Percentiles rank a stretch among this genome's conserved stretches.
Evolutionary conservation across 1,284 basidiomycete species (phyloP).

Genomic region (Irpex sp.): DNA sequence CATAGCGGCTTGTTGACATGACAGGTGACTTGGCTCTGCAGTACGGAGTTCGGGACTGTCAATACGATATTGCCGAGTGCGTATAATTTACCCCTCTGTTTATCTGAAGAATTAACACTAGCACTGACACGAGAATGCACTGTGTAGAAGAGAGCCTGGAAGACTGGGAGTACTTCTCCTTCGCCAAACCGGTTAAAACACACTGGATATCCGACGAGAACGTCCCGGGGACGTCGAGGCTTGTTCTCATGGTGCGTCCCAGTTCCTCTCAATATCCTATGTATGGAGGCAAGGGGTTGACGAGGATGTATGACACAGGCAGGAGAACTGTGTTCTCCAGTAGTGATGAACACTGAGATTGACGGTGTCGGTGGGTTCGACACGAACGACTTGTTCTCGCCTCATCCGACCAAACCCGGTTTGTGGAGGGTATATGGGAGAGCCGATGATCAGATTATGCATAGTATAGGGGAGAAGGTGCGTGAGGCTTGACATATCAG

Average conservation of each 20-base stretch:
- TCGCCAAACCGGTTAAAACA: too few relatives aligned
- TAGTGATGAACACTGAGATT: conserved; percentile 18
- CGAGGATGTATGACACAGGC: background rate
- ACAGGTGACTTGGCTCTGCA: background rate
- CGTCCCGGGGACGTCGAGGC: too few relatives aligned
- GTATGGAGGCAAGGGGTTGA: too few relatives aligned
- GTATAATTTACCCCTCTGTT: background rate
- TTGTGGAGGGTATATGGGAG: conserved; percentile 40
- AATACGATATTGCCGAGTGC: conserved; percentile 7
- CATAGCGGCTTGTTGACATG: background rate
- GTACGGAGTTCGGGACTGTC: conserved; percentile 6
- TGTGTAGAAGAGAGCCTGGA: too few relatives aligned
- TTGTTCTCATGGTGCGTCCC: too few relatives aligned
- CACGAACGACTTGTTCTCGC: conserved; percentile 37
- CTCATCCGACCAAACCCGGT: conserved; percentile 35
- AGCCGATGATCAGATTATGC: conserved; percentile 43
- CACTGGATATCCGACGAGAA: too few relatives aligned
- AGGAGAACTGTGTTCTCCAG: conserved; percentile 12
- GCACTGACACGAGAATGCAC: too few relatives aligned
- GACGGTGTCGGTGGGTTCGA: conserved; percentile 24
- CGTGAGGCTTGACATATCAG: background rate
- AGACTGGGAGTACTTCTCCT: too few relatives aligned
- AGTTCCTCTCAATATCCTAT: too few relatives aligned
- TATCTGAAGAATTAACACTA: too few relatives aligned
- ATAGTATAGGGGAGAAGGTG: conserved; percentile 40